Percentiles rank a stretch among this genome's conserved stretches.
Evolutionary conservation across 805 yeast genomes (phyloP).

Genomic region (Starmera caribaea): DNA sequence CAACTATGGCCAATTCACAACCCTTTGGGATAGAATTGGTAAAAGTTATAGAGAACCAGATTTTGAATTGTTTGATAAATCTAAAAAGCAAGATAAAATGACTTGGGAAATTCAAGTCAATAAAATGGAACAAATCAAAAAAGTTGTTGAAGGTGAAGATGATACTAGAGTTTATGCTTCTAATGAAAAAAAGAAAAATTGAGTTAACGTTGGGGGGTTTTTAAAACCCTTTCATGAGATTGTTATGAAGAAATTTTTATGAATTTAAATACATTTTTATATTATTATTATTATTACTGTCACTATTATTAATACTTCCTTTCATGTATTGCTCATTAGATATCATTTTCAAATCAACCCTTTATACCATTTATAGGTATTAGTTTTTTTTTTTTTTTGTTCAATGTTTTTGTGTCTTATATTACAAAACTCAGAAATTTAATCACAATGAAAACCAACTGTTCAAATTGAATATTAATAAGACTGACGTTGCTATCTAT

Average conservation of each 20-base stretch:
- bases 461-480: too few relatives aligned
- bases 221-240: neutral
- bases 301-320: too few relatives aligned
- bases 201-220: neutral
- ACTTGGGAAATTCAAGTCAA: conserved; percentile 65
- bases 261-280: too few relatives aligned
- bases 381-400: too few relatives aligned
- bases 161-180: conserved; percentile 67
- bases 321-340: too few relatives aligned
- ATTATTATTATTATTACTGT: too few relatives aligned
- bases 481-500: too few relatives aligned
- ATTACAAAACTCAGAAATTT: too few relatives aligned
- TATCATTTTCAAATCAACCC: too few relatives aligned
- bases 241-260: neutral
- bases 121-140: conserved; percentile 72
- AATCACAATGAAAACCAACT: too few relatives aligned
- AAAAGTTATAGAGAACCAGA: conserved; percentile 92
- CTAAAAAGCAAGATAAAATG: conserved; percentile 42
- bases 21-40: conserved; percentile 96
- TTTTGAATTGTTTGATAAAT: conserved; percentile 65
- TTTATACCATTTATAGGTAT: too few relatives aligned
- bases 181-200: conserved; percentile 22
- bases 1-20: conserved; percentile 97
- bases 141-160: conserved; percentile 65
- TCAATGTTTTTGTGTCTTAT: too few relatives aligned